Base-by-base conservation (phyloP, 805 yeast genomes). In the Zygosaccharomyces siamensis region DNA sequence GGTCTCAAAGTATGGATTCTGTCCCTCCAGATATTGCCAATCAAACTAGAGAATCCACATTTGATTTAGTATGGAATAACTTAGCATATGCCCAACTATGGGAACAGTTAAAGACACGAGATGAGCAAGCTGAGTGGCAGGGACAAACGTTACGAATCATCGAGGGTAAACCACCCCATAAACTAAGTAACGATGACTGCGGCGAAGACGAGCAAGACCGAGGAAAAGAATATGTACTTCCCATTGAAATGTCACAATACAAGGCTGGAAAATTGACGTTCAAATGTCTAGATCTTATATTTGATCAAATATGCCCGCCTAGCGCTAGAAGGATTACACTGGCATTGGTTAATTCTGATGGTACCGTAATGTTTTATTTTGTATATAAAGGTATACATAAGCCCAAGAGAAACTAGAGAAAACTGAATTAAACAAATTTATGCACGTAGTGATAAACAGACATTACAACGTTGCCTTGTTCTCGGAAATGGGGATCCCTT, bases 361-460 rank as follows among this genome's bases (percentile, higher is more conserved):
- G 88, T 2, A 81, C 89, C 0, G 73, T 83, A 16, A 83, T 83
- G n/a, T 85, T 80, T 56, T 84, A 85, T 62, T 77, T 78, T 61
- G 72, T 82, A 14, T 79, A 83, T 61, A 80, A 79, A 56, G 90
- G 90, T 3, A 65, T 84, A 7, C 79, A 74, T 30, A 79, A 79
- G 61, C 90, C 90, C 1, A 73, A 77, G 49, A 79, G 76, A 57
- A 79, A 78, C 53, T 80, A 56, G 61, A 20, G 6, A 7, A 14
- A 23, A 16, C 21, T 20, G 30, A 16, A 21, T 38, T 44, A 47
- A 27, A 45, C 21, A 39, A 44, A 46, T 43, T 50, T 52, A 18
- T 45, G 39, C 18, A 41, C 46, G 30, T 38, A 12, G 39, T 59
- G 50, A 43, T 53, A 60, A 11, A 60, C 10, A 0, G 67, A 54